Percentiles rank a stretch among this genome's conserved stretches.
These are phyloP conservation scores for Beta corolliflora DNA, from an alignment of 179 eudicot genomes.

Conservation along the genomic window DNA sequence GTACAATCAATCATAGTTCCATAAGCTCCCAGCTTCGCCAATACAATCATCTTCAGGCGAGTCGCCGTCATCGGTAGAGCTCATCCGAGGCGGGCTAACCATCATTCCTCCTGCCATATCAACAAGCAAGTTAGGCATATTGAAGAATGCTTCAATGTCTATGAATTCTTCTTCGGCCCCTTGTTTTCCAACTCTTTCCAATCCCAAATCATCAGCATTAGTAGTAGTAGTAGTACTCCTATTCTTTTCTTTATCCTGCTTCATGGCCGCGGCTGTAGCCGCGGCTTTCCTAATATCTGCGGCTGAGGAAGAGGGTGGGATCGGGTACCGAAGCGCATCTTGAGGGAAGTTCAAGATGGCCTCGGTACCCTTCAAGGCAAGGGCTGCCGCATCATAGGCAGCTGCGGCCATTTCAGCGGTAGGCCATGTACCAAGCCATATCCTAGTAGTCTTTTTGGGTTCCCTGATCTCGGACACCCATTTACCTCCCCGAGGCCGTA, in stretches of 20 bases:
- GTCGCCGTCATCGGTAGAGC: background rate
- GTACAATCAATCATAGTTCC: constrained; percentile 29
- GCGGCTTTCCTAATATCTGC: constrained; percentile 62
- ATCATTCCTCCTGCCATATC: constrained; percentile 45
- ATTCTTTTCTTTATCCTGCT: constrained; percentile 13
- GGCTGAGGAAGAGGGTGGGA: constrained; percentile 51
- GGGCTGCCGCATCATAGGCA: constrained; percentile 79
- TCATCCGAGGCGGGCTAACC: constrained; percentile 34
- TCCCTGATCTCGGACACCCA: constrained; percentile 92
- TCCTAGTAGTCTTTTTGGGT: constrained; percentile 66
- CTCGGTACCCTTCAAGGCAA: constrained; percentile 58
- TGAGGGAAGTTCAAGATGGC: constrained; percentile 67
- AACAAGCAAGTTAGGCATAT: constrained; percentile 35
- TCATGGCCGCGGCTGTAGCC: constrained; percentile 48
- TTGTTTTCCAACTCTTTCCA: background rate
- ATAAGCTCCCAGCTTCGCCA: constrained; percentile 18
- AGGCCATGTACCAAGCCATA: constrained; percentile 79
- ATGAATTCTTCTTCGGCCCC: constrained; percentile 17
- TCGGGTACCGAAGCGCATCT: constrained; percentile 41
- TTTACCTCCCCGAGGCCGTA: constrained; percentile 67
- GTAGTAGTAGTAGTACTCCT: background rate
- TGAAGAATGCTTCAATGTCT: constrained; percentile 31
- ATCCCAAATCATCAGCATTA: constrained; percentile 6
- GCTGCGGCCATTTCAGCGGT: constrained; percentile 76
- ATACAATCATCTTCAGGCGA: background rate